Evolutionary conservation across 108 stramenopile species (phyloP).

Genomic region (Licmophora abbreviata): DNA sequence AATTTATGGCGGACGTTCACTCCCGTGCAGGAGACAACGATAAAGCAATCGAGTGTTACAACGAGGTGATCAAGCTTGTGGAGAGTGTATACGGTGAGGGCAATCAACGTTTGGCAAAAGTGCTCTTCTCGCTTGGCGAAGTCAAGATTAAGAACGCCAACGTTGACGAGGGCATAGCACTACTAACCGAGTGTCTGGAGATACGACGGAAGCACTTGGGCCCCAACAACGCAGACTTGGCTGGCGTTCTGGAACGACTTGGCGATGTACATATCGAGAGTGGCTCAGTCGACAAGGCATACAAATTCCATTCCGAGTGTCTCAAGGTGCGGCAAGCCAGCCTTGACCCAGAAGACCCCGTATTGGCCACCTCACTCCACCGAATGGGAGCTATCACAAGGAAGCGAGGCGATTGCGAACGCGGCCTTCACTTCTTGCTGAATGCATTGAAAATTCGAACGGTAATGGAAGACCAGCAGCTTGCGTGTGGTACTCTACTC

Average conservation of each 20-base stretch:
- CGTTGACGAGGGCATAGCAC: constrained; percentile 26
- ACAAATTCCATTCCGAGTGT: constrained; percentile 24
- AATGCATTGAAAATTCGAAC: constrained; percentile 45
- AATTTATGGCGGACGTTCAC: constrained; percentile 35
- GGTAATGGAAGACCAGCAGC: constrained; percentile 20
- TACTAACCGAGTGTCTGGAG: constrained; percentile 39
- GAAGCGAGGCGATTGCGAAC: constrained; percentile 23
- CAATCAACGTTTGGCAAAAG: constrained; percentile 32
- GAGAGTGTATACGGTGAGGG: constrained; percentile 35
- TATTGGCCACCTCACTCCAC: constrained; percentile 40
- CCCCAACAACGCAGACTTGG: constrained; percentile 32
- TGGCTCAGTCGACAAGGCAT: constrained; percentile 30
- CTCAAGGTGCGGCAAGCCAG: constrained; percentile 34
- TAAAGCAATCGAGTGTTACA: constrained; percentile 22
- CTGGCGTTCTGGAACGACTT: constrained; percentile 34
- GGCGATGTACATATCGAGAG: constrained; percentile 25
- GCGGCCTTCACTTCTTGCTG: constrained; percentile 21
- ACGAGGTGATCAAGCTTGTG: constrained; percentile 31
- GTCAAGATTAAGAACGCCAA: constrained; percentile 30
- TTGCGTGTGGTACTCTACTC: constrained; percentile 35
- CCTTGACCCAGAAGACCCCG: constrained; percentile 24
- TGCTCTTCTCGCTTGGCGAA: constrained; percentile 41
- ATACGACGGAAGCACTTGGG: constrained; percentile 18
- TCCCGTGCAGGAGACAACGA: constrained; percentile 16
- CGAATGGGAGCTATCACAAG: constrained; percentile 32